A percentile compares a stretch with the other conserved stretches of the same genome.
Evolutionary conservation across 306 rosid genomes (phyloP).

Genomic region (Fragaria iinumae): DNA sequence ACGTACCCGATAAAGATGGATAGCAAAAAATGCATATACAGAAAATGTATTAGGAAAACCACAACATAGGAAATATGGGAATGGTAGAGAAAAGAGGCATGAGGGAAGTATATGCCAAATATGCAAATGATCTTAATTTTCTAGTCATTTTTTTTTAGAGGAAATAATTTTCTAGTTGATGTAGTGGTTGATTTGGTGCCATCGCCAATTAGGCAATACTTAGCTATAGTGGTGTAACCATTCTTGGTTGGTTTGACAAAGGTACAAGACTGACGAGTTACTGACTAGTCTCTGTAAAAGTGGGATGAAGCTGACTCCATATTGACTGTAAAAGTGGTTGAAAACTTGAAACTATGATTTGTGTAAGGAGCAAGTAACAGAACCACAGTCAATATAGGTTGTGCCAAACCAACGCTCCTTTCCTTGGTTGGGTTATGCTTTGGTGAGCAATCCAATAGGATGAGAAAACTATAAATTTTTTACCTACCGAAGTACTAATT

Average conservation of each 20-base stretch:
- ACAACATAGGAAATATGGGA: not conserved
- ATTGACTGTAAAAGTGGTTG: not conserved
- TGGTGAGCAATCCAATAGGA: not conserved
- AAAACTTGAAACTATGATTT: not conserved
- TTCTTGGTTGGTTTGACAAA: not conserved
- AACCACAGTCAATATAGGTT: not conserved
- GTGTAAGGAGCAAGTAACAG: not conserved
- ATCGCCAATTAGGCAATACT: not conserved
- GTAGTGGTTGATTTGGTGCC: not conserved
- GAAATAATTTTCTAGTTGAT: not conserved
- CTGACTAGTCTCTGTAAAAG: not conserved
- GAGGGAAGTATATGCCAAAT: not conserved
- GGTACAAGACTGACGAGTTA: not conserved
- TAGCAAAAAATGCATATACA: not conserved
- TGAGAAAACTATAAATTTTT: not conserved
- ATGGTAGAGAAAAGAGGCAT: not conserved
- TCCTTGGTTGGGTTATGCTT: not conserved
- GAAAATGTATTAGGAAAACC: not conserved
- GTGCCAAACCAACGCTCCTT: not conserved
- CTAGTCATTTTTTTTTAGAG: not conserved
- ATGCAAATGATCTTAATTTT: not conserved
- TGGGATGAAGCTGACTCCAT: not conserved
- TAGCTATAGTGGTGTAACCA: not conserved
- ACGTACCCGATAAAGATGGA: too few species aligned
- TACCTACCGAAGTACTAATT: not conserved